Conservation (phyloP, 345 rosid species). For the Microthlaspi erraticum region DNA sequence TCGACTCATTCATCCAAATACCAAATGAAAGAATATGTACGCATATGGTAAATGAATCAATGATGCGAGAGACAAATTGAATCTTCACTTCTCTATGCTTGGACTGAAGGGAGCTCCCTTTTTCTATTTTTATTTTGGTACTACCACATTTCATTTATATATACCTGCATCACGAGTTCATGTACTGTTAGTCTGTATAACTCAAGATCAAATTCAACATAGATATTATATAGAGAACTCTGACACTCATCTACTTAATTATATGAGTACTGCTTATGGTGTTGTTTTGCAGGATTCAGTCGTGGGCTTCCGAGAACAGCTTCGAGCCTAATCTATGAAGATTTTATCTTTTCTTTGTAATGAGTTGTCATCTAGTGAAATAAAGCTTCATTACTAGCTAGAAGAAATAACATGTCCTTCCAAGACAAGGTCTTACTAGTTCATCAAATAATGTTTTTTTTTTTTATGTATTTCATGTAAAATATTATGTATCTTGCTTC, state of each 20-base stretch:
- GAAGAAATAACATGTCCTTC: slow-evolving; percentile 7
- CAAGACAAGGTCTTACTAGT: no score
- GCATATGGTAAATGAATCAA: slow-evolving; percentile 45
- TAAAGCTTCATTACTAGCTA: no score
- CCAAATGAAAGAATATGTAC: slow-evolving; percentile 29
- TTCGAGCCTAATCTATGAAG: slow-evolving; percentile 7
- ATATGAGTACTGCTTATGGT: slow-evolving; percentile 24
- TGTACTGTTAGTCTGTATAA: not conserved
- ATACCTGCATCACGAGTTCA: not conserved
- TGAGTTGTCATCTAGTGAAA: slow-evolving; percentile 21
- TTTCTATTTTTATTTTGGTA: not conserved
- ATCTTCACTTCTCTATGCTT: slow-evolving; percentile 49
- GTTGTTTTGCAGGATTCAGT: slow-evolving; percentile 27
- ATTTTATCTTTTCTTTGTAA: slow-evolving; percentile 6
- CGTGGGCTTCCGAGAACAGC: slow-evolving; percentile 21
- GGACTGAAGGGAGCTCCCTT: slow-evolving; percentile 57
- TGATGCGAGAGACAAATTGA: slow-evolving; percentile 47
- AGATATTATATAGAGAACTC: slow-evolving; percentile 1
- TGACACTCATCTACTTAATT: slow-evolving; percentile 3
- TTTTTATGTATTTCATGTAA: slow-evolving; percentile 13
- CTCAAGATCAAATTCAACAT: slow-evolving; percentile 14
- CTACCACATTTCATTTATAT: not conserved
- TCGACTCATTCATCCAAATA: slow-evolving; percentile 50
- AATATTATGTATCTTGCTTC: slow-evolving; percentile 11
- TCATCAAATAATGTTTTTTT: slow-evolving; percentile 1